Evolutionary conservation across 2,329 filamentous ascomycete genomes (phyloP), one percentile per base, ranked within the genome.

Genomic region (Aspergillus sp.): DNA sequence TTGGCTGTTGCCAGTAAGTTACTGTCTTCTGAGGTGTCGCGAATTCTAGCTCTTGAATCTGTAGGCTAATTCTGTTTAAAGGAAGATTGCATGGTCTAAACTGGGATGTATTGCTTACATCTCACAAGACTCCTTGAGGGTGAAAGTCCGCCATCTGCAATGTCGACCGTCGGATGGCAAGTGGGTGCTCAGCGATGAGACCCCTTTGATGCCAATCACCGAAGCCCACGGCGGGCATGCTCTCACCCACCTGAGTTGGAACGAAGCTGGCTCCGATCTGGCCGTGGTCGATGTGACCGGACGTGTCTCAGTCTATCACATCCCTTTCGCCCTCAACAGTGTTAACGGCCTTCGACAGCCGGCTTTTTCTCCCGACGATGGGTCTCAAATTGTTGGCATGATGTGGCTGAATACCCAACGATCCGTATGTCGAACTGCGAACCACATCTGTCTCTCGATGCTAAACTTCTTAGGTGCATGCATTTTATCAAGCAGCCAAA

Each of bases 61-160:
- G 72, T 62, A 67, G 58, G 21, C 5, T 10, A 17, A 47, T 11
- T 5, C 7, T 11, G 3, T 15, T 51, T 48, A 67, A 6, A 96
- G 92, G 73, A 87, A 86, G 65, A 84, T 97, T 57, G 88, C 90
- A 30, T 98, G 94, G 93, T 96, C 94, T 10, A 92, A 88, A 69
- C 85, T 87, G 62, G 94, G 94, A 47, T 92, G 89, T 61, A 91
- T 98, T 66, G 93, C 93, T 27, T 89, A 88, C 57, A 89, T 98
- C 66, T 85, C 88, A 19, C 79, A 85, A 15, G 89, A 93, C 75
- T 90, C 90, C 27, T 83, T 84, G 51, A 83, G 82, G 13, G 80
- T 97, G 55, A 87, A 90, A 70, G 82, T 96, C 49, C 87, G 88
- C 61, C 88, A 91, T 71, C 82, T 96, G 54, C 84, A 86, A 36